These are phyloP conservation scores for Hansenula sp. DNA, from an alignment of 1,139 yeast species.

Conservation along the genomic window DNA sequence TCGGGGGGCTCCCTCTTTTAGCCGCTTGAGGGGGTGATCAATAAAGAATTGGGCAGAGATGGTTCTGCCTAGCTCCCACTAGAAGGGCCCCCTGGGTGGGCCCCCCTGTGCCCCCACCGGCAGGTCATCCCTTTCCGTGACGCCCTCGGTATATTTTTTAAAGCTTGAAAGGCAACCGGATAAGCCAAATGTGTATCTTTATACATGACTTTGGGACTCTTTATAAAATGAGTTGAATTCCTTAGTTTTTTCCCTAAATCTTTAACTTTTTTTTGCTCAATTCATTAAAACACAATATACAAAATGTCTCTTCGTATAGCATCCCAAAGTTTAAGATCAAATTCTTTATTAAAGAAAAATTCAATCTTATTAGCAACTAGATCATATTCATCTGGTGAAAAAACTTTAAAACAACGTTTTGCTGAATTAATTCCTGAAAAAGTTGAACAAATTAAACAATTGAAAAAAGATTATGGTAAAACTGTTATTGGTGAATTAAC, in stretches of 20 bases:
- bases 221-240: too few species aligned
- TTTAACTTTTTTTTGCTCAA: not conserved
- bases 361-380: slow-evolving; percentile 20
- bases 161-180: too few species aligned
- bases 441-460: slow-evolving; percentile 86
- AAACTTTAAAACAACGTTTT: slow-evolving; percentile 87
- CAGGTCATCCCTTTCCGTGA: not conserved
- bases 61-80: too few species aligned
- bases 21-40: too few species aligned
- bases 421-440: slow-evolving; percentile 89
- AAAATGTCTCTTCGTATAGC: slow-evolving; percentile 23
- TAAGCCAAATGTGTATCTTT: too few species aligned
- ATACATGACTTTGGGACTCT: too few species aligned
- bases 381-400: slow-evolving; percentile 28
- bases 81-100: too few species aligned
- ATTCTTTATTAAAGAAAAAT: slow-evolving; percentile 16
- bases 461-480: slow-evolving; percentile 85
- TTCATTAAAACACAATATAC: not conserved
- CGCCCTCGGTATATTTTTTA: too few species aligned
- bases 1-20: too few species aligned
- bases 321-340: slow-evolving; percentile 15
- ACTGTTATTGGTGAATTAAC: slow-evolving; percentile 90
- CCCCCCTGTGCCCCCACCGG: not conserved
- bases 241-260: too few species aligned
- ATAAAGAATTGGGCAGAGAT: too few species aligned